A percentile compares a stretch with the other conserved stretches of the same genome.
Conservation (phyloP, 345 rosid genomes). For the Rhizophora apiculata region DNA sequence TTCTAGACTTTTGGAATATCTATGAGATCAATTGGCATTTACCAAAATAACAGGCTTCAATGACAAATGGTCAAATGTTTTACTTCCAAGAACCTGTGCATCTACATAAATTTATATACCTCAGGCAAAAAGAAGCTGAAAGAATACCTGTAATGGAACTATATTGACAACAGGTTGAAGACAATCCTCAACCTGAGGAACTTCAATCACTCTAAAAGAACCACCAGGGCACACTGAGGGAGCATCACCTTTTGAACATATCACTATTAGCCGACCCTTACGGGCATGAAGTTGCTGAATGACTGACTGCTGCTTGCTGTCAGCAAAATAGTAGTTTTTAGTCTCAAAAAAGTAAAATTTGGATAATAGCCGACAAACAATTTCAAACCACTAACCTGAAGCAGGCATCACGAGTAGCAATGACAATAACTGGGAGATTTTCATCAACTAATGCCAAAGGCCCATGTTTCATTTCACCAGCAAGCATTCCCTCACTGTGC, state of each 20-base stretch:
- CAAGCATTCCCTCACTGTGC: slow-evolving; percentile 96
- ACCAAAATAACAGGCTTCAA: too few species aligned
- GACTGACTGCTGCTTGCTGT: slow-evolving; percentile 87
- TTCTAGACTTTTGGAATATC: too few species aligned
- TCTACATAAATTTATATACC: too few species aligned
- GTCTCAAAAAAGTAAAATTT: too few species aligned
- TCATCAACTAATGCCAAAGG: slow-evolving; percentile 95
- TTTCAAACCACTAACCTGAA: slow-evolving; percentile 49
- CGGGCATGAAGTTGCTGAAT: slow-evolving; percentile 94
- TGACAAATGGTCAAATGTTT: too few species aligned
- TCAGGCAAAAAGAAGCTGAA: not conserved
- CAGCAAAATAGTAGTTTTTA: not conserved
- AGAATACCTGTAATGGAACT: slow-evolving; percentile 72
- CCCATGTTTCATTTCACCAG: slow-evolving; percentile 99
- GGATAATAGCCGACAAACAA: too few species aligned
- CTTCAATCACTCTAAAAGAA: slow-evolving; percentile 73
- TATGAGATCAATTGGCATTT: too few species aligned
- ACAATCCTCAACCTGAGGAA: slow-evolving; percentile 86
- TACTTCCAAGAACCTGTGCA: too few species aligned
- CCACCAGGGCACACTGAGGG: slow-evolving; percentile 69
- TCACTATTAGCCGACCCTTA: slow-evolving; percentile 72
- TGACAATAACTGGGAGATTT: slow-evolving; percentile 70
- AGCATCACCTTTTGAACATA: slow-evolving; percentile 81
- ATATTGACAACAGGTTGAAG: slow-evolving; percentile 86
- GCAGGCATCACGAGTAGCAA: slow-evolving; percentile 85